phyloP scores from a whole-genome alignment of 2,329 filamentous ascomycete genomes.

The Colletotrichum trifolii region DNA sequence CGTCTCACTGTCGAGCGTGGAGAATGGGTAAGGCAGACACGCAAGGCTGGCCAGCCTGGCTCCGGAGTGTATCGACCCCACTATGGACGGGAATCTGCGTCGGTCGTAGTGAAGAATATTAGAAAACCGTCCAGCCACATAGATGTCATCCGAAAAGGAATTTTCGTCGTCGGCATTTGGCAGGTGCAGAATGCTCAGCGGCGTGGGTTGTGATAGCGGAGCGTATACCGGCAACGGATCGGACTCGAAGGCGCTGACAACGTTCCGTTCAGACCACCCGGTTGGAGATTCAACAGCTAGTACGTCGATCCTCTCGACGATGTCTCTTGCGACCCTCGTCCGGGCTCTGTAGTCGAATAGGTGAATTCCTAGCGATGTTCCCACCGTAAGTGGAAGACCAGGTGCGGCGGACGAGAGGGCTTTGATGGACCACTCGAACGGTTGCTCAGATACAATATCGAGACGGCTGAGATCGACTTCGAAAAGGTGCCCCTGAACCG shows the following conservation, averaged over 20 bases:
- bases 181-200: conserved; percentile 84
- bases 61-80: conserved; percentile 85
- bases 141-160: conserved; percentile 80
- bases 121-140: conserved; percentile 88
- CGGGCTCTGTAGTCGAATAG: conserved; percentile 79
- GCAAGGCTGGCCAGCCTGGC: conserved; percentile 80
- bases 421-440: conserved; percentile 85
- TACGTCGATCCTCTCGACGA: conserved; percentile 32
- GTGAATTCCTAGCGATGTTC: conserved; percentile 83
- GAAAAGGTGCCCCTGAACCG: conserved; percentile 79
- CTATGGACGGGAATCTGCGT: conserved; percentile 81
- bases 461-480: conserved; percentile 85
- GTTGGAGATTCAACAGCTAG: conserved; percentile 39
- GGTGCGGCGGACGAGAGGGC: conserved; percentile 78
- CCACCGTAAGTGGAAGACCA: conserved; percentile 81
- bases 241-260: conserved; percentile 59
- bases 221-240: conserved; percentile 71
- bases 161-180: conserved; percentile 63
- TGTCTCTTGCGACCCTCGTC: conserved; percentile 45
- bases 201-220: conserved; percentile 81
- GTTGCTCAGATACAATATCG: conserved; percentile 73
- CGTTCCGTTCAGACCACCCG: conserved; percentile 45
- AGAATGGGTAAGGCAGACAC: conserved; percentile 75
- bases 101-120: conserved; percentile 91
- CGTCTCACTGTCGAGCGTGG: conserved; percentile 70